These are phyloP conservation scores for Cetradonia linearis DNA, from an alignment of 495 filamentous ascomycete genomes.

Conservation along the genomic window DNA sequence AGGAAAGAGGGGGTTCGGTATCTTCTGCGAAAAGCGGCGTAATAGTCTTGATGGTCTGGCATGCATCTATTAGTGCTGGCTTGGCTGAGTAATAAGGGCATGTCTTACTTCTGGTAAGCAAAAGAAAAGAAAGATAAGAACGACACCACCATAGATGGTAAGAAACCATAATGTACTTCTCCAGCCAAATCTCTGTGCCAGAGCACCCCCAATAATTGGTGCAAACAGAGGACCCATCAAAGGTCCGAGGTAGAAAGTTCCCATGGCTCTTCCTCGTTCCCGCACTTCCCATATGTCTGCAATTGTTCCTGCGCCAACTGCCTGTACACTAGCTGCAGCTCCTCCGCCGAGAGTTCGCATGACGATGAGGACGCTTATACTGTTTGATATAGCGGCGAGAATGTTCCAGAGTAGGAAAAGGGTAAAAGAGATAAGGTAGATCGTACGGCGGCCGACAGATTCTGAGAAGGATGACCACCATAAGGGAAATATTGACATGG, in stretches of 20 bases:
- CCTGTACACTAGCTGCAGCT: constrained; percentile 78
- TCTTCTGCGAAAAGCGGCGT: constrained; percentile 12
- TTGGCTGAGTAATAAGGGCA: neutral
- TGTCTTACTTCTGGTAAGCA: constrained; percentile 53
- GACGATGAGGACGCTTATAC: constrained; percentile 76
- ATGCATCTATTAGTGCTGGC: neutral
- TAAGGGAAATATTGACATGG: constrained; percentile 82
- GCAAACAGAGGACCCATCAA: constrained; percentile 76
- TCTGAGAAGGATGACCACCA: constrained; percentile 96
- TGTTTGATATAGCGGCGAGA: constrained; percentile 59
- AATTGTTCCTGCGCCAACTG: constrained; percentile 82
- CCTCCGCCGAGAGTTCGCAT: constrained; percentile 77
- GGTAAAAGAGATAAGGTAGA: constrained; percentile 74
- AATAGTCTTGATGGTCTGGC: constrained; percentile 26
- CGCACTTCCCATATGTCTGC: constrained; percentile 80
- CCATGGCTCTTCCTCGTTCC: constrained; percentile 82
- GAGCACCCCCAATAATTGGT: constrained; percentile 75
- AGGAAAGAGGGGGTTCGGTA: neutral
- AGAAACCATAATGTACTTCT: constrained; percentile 83
- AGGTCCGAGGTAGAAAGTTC: constrained; percentile 84
- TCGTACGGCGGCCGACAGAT: constrained; percentile 66
- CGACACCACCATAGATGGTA: constrained; percentile 59
- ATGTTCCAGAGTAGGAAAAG: constrained; percentile 72
- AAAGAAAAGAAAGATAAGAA: constrained; percentile 53
- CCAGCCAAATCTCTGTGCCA: constrained; percentile 68